Evolutionary conservation across 176 grass and related monocot genomes (phyloP).

Genomic region (Avena atlantica): DNA sequence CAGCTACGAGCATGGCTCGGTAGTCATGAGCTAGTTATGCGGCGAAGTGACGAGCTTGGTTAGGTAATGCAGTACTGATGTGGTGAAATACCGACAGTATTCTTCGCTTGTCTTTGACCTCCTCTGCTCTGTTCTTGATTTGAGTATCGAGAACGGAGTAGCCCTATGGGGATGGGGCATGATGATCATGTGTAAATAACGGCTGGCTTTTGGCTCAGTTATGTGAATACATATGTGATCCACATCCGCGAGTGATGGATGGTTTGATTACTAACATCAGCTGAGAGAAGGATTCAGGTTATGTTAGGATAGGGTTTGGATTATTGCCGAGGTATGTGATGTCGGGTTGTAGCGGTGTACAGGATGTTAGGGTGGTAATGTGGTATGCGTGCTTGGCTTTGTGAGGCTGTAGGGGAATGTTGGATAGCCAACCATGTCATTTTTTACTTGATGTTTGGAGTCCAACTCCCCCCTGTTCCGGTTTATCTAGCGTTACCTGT

Average conservation of each 20-base stretch:
- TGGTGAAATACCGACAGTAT: constrained; percentile 2
- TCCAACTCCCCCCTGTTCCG: constrained; percentile 27
- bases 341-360: constrained; percentile 47
- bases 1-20: constrained; percentile 56
- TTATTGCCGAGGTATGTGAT: constrained; percentile 1
- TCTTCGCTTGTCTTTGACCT: constrained; percentile 31
- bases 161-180: constrained; percentile 28
- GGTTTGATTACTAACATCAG: constrained; percentile 32
- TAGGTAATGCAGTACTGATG: constrained; percentile 54
- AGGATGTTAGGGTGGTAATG: constrained; percentile 38
- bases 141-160: constrained; percentile 43
- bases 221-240: constrained; percentile 55
- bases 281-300: constrained; percentile 26
- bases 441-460: constrained; percentile 56
- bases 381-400: constrained; percentile 41
- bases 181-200: constrained; percentile 65
- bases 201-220: constrained; percentile 45
- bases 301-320: constrained; percentile 14
- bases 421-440: constrained; percentile 53
- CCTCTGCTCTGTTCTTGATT: constrained; percentile 22
- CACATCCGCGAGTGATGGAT: constrained; percentile 24
- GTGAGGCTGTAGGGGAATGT: constrained; percentile 48
- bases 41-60: constrained; percentile 55
- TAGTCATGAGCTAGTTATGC: constrained; percentile 37
- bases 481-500: constrained; percentile 28